A percentile compares a stretch with the other conserved stretches of the same genome.
These are phyloP conservation scores for Boletus subcaerulescens DNA, from an alignment of 768 basidiomycete species.

Conservation along the genomic window DNA sequence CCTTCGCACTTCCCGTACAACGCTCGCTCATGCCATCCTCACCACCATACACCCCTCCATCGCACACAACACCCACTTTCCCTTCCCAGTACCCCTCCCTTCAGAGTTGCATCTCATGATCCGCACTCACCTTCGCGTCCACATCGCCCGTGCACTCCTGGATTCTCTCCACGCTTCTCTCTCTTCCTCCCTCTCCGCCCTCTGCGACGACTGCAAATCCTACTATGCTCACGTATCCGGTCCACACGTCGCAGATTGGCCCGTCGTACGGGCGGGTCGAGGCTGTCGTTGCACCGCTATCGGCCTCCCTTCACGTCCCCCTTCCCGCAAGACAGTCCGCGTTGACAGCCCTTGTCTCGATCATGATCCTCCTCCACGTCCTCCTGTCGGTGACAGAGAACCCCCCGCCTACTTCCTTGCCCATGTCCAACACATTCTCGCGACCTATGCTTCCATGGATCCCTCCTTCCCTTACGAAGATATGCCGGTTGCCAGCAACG, in stretches of 20 bases:
- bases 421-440: constrained; percentile 46
- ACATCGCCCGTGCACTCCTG: constrained; percentile 42
- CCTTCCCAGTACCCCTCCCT: constrained; percentile 37
- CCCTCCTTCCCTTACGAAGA: constrained; percentile 28
- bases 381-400: constrained; percentile 28
- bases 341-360: constrained; percentile 11
- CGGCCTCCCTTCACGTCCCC: constrained; percentile 11
- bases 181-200: constrained; percentile 21
- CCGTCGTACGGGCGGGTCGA: constrained; percentile 42
- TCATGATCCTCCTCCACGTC: constrained; percentile 29
- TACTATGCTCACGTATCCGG: constrained; percentile 57
- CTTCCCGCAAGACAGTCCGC: constrained; percentile 7
- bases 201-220: constrained; percentile 49
- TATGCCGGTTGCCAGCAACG: constrained; percentile 12
- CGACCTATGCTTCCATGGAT: constrained; percentile 44
- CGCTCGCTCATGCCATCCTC: constrained; percentile 52
- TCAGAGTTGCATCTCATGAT: constrained; percentile 53
- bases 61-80: constrained; percentile 24
- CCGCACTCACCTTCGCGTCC: constrained; percentile 44
- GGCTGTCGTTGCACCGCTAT: constrained; percentile 44
- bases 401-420: constrained; percentile 31
- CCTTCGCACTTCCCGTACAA: constrained; percentile 39
- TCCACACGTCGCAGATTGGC: constrained; percentile 51
- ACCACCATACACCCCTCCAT: constrained; percentile 47
- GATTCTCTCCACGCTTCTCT: constrained; percentile 43